phyloP scores from a whole-genome alignment of 2,329 filamentous ascomycete species.

The Penicillium hesseltinei region DNA sequence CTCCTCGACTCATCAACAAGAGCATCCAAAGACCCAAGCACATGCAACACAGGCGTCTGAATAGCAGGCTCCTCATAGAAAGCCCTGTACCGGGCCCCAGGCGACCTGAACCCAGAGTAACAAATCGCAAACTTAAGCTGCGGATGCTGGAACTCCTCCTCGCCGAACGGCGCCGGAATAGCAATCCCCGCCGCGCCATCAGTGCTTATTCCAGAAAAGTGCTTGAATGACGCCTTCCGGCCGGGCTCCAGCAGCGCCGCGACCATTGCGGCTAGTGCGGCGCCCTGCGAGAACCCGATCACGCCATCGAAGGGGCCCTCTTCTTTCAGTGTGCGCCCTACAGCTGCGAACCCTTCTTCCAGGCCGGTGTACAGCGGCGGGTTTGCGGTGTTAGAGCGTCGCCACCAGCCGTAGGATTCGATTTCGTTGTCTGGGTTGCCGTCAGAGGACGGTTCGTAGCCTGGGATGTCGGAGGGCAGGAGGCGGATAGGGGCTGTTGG shows the following conservation, averaged over 20 bases:
- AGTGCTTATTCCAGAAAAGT: constrained; percentile 26
- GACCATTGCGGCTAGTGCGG: constrained; percentile 68
- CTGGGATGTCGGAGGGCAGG: constrained; percentile 65
- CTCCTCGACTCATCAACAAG: constrained; percentile 79
- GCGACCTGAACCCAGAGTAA: constrained; percentile 75
- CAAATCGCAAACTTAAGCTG: constrained; percentile 68
- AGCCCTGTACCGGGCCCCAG: constrained; percentile 60
- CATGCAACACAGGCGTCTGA: constrained; percentile 74
- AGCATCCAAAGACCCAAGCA: constrained; percentile 78
- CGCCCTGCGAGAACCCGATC: constrained; percentile 81
- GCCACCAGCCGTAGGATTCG: constrained; percentile 84
- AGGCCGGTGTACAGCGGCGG: constrained; percentile 66
- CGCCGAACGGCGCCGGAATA: constrained; percentile 53
- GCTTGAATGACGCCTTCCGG: constrained; percentile 49
- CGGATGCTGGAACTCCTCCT: constrained; percentile 44
- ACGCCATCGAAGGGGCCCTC: constrained; percentile 73
- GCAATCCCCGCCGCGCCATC: constrained; percentile 40
- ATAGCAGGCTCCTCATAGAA: constrained; percentile 72
- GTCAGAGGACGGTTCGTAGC: constrained; percentile 53
- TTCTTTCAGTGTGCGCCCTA: constrained; percentile 62
- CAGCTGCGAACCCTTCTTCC: constrained; percentile 61
- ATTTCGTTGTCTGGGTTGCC: constrained; percentile 50
- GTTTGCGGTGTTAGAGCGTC: constrained; percentile 59
- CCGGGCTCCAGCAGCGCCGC: constrained; percentile 66
- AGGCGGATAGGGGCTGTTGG: constrained; percentile 68